Conservation (phyloP, 305 asterid genomes). For the Coffea humblotiana region DNA sequence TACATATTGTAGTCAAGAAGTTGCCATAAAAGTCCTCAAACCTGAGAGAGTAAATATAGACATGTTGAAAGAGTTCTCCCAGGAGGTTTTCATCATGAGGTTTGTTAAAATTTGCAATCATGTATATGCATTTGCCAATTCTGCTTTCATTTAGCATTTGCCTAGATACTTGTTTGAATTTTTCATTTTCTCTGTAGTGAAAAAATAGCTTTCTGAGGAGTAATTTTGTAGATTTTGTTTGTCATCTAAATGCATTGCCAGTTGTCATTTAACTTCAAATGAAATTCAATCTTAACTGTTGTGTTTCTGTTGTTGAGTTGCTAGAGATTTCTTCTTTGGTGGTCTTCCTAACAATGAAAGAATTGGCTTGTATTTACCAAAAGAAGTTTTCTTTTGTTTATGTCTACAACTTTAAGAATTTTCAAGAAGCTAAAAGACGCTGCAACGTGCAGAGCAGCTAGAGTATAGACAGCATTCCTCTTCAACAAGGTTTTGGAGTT, state of each 20-base stretch:
- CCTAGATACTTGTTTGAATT: not conserved
- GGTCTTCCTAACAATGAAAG: not conserved
- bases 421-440: not conserved
- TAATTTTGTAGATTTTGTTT: not conserved
- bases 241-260: not conserved
- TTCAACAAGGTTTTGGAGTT: not conserved
- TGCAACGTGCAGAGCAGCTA: not conserved
- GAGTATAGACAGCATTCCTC: not conserved
- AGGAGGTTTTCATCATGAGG: conserved; percentile 98
- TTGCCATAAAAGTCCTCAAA: conserved; percentile 95
- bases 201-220: not conserved
- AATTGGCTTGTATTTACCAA: not conserved
- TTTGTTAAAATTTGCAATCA: conserved; percentile 29
- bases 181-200: not conserved
- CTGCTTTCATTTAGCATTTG: conserved; percentile 5
- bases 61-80: conserved; percentile 84
- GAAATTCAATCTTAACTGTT: not conserved
- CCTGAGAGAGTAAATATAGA: conserved; percentile 77
- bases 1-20: conserved; percentile 89
- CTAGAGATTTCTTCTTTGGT: not conserved
- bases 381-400: no score
- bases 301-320: not conserved
- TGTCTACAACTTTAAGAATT: not conserved
- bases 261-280: not conserved
- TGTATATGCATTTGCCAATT: not conserved